phyloP scores from a whole-genome alignment of 257 asterid species.

The Leptodermis oblonga region DNA sequence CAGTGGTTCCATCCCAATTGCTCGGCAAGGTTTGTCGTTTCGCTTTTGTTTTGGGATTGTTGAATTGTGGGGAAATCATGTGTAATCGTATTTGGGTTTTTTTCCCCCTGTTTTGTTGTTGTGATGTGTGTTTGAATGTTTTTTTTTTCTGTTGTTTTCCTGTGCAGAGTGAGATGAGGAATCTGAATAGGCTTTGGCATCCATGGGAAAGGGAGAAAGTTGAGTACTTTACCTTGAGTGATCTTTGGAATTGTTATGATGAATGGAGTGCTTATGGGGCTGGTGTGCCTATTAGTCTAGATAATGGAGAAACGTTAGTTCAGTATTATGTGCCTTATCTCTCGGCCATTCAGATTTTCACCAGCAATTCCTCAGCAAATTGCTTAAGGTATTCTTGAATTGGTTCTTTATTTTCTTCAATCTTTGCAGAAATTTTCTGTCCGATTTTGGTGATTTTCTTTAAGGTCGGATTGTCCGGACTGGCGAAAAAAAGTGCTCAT shows the following conservation, averaged over 20 bases:
- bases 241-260: conserved; percentile 80
- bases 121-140: neutral
- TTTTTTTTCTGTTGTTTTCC: neutral
- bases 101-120: no score
- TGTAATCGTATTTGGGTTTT: no score
- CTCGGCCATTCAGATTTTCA: conserved; percentile 93
- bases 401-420: neutral
- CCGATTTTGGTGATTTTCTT: neutral
- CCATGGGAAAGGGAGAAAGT: conserved; percentile 89
- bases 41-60: neutral
- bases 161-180: conserved; percentile 66
- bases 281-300: conserved; percentile 72
- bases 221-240: conserved; percentile 74
- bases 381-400: conserved; percentile 60
- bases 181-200: conserved; percentile 88
- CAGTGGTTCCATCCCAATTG: conserved; percentile 38
- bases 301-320: conserved; percentile 56
- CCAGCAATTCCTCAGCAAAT: conserved; percentile 62
- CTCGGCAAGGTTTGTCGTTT: conserved; percentile 33
- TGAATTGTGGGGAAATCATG: neutral
- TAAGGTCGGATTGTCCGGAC: neutral
- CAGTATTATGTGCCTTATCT: conserved; percentile 93
- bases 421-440: no score
- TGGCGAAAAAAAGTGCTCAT: conserved; percentile 3
- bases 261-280: conserved; percentile 97